Evolutionary conservation across 2,329 filamentous ascomycete species (phyloP).

Genomic region (Claviceps arundinis): DNA sequence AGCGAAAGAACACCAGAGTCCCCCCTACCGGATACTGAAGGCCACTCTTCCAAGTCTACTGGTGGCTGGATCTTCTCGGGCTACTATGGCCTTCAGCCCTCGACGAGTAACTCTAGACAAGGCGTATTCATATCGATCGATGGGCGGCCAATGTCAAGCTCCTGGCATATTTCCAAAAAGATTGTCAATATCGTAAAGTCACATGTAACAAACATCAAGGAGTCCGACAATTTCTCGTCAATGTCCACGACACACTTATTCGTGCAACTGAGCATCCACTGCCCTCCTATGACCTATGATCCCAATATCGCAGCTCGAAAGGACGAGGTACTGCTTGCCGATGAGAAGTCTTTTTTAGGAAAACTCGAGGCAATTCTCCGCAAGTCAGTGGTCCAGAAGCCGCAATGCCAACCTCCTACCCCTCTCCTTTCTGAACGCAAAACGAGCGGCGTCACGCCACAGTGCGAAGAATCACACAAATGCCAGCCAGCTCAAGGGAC

Average conservation of each 20-base stretch:
- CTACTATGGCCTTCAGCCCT: constrained; percentile 37
- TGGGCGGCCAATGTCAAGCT: constrained; percentile 45
- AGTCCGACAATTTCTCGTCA: neutral
- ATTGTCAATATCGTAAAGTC: constrained; percentile 40
- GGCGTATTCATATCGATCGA: constrained; percentile 53
- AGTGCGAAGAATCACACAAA: neutral
- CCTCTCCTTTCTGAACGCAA: neutral
- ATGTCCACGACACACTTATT: constrained; percentile 38
- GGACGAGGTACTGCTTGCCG: constrained; percentile 54
- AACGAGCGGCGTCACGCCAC: neutral
- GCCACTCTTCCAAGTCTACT: neutral
- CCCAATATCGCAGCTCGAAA: constrained; percentile 60
- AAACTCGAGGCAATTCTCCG: constrained; percentile 32
- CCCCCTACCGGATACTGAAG: neutral
- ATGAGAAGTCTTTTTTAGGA: constrained; percentile 33
- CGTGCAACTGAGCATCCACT: constrained; percentile 49
- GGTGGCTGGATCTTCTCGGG: constrained; percentile 31
- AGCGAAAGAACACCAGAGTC: constrained; percentile 6
- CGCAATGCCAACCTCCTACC: neutral
- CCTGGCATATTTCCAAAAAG: constrained; percentile 36
- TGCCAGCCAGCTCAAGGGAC: neutral
- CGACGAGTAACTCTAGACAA: constrained; percentile 5
- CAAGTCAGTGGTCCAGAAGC: constrained; percentile 21
- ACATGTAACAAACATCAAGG: constrained; percentile 12
- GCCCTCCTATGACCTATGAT: constrained; percentile 52